phyloP scores from a whole-genome alignment of 305 asterid genomes.

The Ajuga reptans region DNA sequence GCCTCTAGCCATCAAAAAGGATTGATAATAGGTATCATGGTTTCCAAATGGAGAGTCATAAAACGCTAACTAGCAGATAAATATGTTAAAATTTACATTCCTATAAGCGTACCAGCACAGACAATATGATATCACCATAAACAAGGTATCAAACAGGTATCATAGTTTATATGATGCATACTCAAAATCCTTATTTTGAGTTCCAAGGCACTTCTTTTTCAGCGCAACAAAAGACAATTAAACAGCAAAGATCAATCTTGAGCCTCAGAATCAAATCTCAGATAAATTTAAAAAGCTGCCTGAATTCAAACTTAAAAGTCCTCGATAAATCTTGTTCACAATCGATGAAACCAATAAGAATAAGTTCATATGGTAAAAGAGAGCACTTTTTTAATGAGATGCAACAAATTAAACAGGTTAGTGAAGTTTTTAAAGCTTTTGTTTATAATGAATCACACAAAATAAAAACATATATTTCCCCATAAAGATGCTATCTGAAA shows the following conservation, averaged over 20 bases:
- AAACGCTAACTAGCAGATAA: background rate
- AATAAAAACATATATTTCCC: background rate
- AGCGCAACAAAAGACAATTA: background rate
- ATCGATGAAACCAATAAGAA: background rate
- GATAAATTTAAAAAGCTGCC: background rate
- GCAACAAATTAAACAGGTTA: background rate
- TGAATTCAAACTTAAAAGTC: background rate
- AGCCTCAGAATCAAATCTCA: background rate
- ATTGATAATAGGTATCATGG: background rate
- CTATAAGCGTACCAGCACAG: background rate
- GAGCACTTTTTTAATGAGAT: background rate
- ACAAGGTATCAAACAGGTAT: background rate
- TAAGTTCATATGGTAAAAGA: background rate
- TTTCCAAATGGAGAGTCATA: background rate
- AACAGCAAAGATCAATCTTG: background rate
- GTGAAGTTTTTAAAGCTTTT: background rate
- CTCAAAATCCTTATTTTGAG: background rate
- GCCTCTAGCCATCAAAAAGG: background rate
- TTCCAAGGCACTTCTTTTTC: background rate
- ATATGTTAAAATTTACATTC: background rate
- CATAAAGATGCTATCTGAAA: background rate
- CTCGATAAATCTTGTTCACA: background rate
- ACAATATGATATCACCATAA: background rate
- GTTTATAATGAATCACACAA: background rate
- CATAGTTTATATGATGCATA: background rate